These are phyloP conservation scores for Schrenkiella parvula DNA, from an alignment of 345 rosid genomes.

Conservation along the genomic window DNA sequence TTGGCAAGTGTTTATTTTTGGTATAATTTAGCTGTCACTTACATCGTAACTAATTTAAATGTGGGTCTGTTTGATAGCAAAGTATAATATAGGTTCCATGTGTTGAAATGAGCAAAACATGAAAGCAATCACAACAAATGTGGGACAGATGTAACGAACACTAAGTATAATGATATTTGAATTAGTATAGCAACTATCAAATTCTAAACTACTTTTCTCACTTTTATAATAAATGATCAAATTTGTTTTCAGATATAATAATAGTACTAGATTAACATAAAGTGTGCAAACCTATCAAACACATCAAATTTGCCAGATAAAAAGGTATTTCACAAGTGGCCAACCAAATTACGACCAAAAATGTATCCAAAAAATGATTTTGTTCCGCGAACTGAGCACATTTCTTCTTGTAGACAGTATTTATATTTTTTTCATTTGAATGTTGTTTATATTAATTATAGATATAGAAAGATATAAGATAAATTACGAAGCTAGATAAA, in stretches of 20 bases:
- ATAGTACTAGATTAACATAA: neutral
- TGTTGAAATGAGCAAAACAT: neutral
- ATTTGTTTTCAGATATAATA: neutral
- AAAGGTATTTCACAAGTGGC: neutral
- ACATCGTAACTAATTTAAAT: neutral
- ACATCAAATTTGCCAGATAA: neutral
- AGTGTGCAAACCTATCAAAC: neutral
- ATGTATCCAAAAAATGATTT: neutral
- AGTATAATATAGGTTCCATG: neutral
- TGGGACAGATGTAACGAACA: neutral
- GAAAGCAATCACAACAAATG: neutral
- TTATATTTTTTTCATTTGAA: no score
- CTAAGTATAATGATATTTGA: neutral
- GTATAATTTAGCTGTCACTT: conserved; percentile 15
- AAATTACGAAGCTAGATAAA: no score
- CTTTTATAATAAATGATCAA: neutral
- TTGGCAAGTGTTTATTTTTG: neutral
- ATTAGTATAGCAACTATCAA: neutral
- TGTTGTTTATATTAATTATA: no score
- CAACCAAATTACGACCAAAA: conserved; percentile 5
- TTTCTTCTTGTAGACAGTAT: neutral
- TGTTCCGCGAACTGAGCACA: neutral
- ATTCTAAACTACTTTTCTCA: neutral
- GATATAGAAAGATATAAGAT: no score
- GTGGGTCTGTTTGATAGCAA: conserved; percentile 14